Conservation (phyloP, 2,329 filamentous ascomycete genomes). For the Penicillium digitatum region DNA sequence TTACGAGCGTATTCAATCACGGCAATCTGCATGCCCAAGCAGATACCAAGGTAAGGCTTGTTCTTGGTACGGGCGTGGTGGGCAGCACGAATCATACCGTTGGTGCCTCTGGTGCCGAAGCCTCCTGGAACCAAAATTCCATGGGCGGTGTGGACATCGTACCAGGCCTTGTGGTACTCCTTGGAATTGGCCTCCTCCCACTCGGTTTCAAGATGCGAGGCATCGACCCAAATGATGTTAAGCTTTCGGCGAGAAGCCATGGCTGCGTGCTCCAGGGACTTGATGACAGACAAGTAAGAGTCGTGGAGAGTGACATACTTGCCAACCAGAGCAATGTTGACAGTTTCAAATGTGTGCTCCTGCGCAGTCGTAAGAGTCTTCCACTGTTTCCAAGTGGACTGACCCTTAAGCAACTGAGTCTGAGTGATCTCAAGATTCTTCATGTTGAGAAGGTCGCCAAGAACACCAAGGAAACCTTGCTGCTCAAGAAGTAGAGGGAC, state of each 20-base stretch:
- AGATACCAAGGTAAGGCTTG: slow-evolving; percentile 81
- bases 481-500: slow-evolving; percentile 83
- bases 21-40: slow-evolving; percentile 87
- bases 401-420: slow-evolving; percentile 58
- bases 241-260: slow-evolving; percentile 16
- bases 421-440: slow-evolving; percentile 43
- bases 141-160: slow-evolving; percentile 65
- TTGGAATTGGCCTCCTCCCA: slow-evolving; percentile 67
- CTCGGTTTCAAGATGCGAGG: slow-evolving; percentile 71
- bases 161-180: slow-evolving; percentile 82
- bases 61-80: slow-evolving; percentile 79
- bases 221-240: slow-evolving; percentile 72
- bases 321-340: slow-evolving; percentile 84
- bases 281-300: slow-evolving; percentile 77
- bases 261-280: slow-evolving; percentile 50
- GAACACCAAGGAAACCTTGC: slow-evolving; percentile 67
- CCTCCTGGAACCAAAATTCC: slow-evolving; percentile 61
- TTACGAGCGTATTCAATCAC: slow-evolving; percentile 84
- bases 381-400: slow-evolving; percentile 74
- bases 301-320: slow-evolving; percentile 86
- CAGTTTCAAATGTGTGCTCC: slow-evolving; percentile 61
- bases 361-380: slow-evolving; percentile 64
- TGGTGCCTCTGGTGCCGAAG: slow-evolving; percentile 75
- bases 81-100: slow-evolving; percentile 82
- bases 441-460: slow-evolving; percentile 63